These are phyloP conservation scores for Lizonia empirigonia DNA, from an alignment of 2,329 filamentous ascomycete genomes.

Conservation along the genomic window DNA sequence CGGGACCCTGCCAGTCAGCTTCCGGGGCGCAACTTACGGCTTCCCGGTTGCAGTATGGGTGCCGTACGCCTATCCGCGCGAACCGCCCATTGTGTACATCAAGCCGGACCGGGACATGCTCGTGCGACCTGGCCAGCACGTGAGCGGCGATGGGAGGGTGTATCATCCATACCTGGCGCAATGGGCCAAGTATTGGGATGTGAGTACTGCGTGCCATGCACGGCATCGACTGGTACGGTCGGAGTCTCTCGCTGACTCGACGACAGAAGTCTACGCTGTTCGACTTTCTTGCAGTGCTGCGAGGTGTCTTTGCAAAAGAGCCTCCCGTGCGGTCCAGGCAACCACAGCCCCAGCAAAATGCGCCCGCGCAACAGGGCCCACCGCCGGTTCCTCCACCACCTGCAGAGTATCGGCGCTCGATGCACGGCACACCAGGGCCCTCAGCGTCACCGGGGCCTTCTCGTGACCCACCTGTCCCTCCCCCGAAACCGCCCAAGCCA, in stretches of 20 bases:
- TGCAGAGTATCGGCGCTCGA: conserved; percentile 56
- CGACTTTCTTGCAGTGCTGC: conserved; percentile 81
- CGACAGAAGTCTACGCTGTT: conserved; percentile 78
- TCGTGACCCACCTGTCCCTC: conserved; percentile 44
- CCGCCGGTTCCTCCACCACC: conserved; percentile 69
- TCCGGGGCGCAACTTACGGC: conserved; percentile 85
- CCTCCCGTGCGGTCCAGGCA: conserved; percentile 81
- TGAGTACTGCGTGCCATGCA: conserved; percentile 55
- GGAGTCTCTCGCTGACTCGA: conserved; percentile 15
- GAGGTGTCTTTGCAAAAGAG: conserved; percentile 91
- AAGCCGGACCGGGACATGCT: conserved; percentile 87
- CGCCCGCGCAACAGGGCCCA: conserved; percentile 39
- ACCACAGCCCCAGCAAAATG: conserved; percentile 46
- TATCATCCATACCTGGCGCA: conserved; percentile 95
- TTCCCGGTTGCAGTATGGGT: conserved; percentile 95
- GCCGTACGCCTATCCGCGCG: conserved; percentile 84
- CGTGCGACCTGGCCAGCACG: conserved; percentile 90
- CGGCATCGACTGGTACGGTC: not conserved
- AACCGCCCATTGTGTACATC: conserved; percentile 86
- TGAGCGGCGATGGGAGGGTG: conserved; percentile 88
- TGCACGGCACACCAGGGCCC: conserved; percentile 37
- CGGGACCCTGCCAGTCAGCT: conserved; percentile 88
- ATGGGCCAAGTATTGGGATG: conserved; percentile 90
- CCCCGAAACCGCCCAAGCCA: conserved; percentile 56
- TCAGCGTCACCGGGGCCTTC: conserved; percentile 45